These are phyloP conservation scores for Didymella pinodella DNA, from an alignment of 2,329 filamentous ascomycete species.

Conservation along the genomic window DNA sequence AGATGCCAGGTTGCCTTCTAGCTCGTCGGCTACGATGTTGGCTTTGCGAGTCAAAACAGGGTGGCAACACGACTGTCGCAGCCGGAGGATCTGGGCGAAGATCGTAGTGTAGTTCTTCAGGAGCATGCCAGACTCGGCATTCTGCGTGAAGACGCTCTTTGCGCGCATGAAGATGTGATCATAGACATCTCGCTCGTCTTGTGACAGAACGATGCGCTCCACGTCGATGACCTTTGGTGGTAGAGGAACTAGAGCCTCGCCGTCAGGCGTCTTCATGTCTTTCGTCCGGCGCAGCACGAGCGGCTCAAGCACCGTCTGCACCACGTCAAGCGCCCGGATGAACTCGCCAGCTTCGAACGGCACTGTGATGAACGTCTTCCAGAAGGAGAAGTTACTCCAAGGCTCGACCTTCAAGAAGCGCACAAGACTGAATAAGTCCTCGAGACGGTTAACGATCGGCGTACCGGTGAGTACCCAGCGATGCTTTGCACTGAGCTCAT, in stretches of 20 bases:
- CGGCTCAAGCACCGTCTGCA: constrained; percentile 95
- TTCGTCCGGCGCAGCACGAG: constrained; percentile 95
- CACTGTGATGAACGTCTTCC: constrained; percentile 98
- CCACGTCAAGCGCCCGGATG: constrained; percentile 90
- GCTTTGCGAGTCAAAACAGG: constrained; percentile 88
- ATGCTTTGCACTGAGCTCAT: constrained; percentile 83
- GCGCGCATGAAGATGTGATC: constrained; percentile 86
- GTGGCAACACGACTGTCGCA: constrained; percentile 94
- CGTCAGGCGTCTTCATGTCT: constrained; percentile 95
- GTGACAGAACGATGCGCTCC: constrained; percentile 83
- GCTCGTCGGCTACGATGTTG: constrained; percentile 84
- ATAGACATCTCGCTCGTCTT: constrained; percentile 88
- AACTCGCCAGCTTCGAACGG: constrained; percentile 97
- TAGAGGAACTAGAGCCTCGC: constrained; percentile 79
- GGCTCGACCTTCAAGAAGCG: constrained; percentile 93
- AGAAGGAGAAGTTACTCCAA: constrained; percentile 99
- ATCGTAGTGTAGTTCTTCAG: constrained; percentile 97
- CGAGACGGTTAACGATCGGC: constrained; percentile 93
- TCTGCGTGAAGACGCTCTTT: constrained; percentile 83
- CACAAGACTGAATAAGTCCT: constrained; percentile 93
- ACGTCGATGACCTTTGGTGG: constrained; percentile 85
- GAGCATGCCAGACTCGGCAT: constrained; percentile 88
- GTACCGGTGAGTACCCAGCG: constrained; percentile 95
- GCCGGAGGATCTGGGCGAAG: constrained; percentile 91
- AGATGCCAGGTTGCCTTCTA: constrained; percentile 77